These are phyloP conservation scores for Didymella pinodella DNA, from an alignment of 2,329 filamentous ascomycete genomes.

Conservation along the genomic window DNA sequence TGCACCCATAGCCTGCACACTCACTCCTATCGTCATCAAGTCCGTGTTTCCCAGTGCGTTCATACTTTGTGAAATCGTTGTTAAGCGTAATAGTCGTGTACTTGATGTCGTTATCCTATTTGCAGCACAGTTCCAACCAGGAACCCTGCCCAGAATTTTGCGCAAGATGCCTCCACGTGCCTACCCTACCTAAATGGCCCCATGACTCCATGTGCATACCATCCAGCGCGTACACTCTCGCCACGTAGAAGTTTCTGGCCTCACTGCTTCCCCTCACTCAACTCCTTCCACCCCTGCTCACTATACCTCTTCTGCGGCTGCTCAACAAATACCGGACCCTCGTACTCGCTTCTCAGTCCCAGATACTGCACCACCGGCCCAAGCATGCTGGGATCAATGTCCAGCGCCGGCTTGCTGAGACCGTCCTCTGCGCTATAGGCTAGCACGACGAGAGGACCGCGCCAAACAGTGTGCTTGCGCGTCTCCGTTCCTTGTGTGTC, in stretches of 20 bases:
- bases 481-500: background rate
- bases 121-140: too few relatives aligned
- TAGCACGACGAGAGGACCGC: constrained; percentile 21
- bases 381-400: constrained; percentile 19
- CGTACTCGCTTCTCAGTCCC: constrained; percentile 23
- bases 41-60: too few relatives aligned
- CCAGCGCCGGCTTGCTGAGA: constrained; percentile 19
- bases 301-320: constrained; percentile 25
- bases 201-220: too few relatives aligned
- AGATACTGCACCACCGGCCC: constrained; percentile 21
- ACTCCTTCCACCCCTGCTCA: constrained; percentile 8
- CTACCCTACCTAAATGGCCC: too few relatives aligned
- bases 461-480: background rate
- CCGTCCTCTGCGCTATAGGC: constrained; percentile 21
- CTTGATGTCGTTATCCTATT: too few relatives aligned
- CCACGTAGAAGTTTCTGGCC: too few relatives aligned
- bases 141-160: too few relatives aligned
- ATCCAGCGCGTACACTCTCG: too few relatives aligned
- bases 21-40: too few relatives aligned
- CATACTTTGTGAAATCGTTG: too few relatives aligned
- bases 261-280: background rate
- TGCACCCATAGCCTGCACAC: background rate
- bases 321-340: constrained; percentile 24
- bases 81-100: too few relatives aligned
- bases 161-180: too few relatives aligned